Percentiles rank a stretch among this genome's conserved stretches.
Evolutionary conservation across 73 alveolate genomes (phyloP).

Genomic region (Paramecium primaurelia): DNA sequence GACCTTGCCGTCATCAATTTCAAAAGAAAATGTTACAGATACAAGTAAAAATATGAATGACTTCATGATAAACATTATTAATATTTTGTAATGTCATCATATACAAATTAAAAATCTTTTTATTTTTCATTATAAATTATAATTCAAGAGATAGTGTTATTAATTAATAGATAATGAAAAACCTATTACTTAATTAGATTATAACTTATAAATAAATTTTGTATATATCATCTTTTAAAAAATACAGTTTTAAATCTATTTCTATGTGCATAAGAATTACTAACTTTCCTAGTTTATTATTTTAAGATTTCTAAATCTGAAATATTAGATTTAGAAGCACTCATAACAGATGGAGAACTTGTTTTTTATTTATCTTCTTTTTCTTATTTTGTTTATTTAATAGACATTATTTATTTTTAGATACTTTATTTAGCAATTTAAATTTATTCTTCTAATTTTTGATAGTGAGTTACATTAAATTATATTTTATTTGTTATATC

Average conservation of each 20-base stretch:
- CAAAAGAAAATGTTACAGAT: background rate
- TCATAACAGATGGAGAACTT: conserved; percentile 10
- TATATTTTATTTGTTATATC: background rate
- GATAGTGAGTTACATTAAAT: background rate
- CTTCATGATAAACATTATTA: background rate
- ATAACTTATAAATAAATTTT: background rate
- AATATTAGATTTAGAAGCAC: background rate
- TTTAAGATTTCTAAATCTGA: conserved; percentile 4
- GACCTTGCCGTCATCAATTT: too few species aligned
- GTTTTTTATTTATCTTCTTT: background rate
- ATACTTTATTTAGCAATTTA: background rate
- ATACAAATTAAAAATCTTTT: background rate
- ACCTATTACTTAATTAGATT: too few species aligned
- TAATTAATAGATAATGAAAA: background rate
- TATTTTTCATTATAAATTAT: too few species aligned
- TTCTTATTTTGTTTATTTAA: background rate
- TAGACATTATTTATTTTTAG: background rate
- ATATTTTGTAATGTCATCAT: background rate
- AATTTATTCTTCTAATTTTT: background rate
- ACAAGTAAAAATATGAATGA: background rate
- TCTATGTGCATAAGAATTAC: conserved; percentile 14
- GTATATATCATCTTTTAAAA: background rate
- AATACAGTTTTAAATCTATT: conserved; percentile 6
- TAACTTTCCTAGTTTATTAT: background rate
- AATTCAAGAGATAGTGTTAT: background rate